These are phyloP conservation scores for Berberis vulgaris DNA, from an alignment of 164 flowering plant genomes.

Conservation along the genomic window DNA sequence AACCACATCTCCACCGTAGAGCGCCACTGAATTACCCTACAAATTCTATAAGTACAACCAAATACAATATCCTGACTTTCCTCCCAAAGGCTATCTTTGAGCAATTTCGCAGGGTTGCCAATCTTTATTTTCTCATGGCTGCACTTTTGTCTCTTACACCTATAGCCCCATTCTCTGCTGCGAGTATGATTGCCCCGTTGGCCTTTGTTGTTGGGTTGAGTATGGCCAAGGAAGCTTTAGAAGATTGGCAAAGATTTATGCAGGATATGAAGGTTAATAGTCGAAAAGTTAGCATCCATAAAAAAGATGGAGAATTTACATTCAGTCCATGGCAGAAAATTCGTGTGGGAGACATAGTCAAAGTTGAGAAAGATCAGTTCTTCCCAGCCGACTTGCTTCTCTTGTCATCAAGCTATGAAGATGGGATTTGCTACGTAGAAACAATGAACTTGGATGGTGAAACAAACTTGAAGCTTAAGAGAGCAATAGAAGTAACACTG, in stretches of 20 bases:
- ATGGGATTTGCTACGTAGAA: slow-evolving; percentile 84
- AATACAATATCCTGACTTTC: slow-evolving; percentile 32
- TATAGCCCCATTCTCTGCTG: slow-evolving; percentile 29
- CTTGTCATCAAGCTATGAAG: slow-evolving; percentile 72
- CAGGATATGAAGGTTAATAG: slow-evolving; percentile 75
- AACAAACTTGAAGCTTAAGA: slow-evolving; percentile 75
- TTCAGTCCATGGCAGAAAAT: slow-evolving; percentile 51
- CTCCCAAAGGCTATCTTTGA: slow-evolving; percentile 41
- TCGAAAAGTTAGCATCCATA: slow-evolving; percentile 51
- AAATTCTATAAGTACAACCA: slow-evolving; percentile 36
- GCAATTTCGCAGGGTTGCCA: slow-evolving; percentile 42
- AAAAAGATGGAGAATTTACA: slow-evolving; percentile 44
- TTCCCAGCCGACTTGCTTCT: slow-evolving; percentile 81
- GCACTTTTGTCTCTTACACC: slow-evolving; percentile 34
- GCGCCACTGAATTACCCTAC: slow-evolving; percentile 29
- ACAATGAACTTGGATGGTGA: slow-evolving; percentile 91
- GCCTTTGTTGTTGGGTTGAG: slow-evolving; percentile 39
- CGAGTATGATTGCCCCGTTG: slow-evolving; percentile 37
- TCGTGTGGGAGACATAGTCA: slow-evolving; percentile 66
- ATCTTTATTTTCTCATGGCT: slow-evolving; percentile 37
- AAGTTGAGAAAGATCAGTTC: slow-evolving; percentile 72
- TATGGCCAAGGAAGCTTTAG: slow-evolving; percentile 44
- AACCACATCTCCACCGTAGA: slow-evolving; percentile 26
- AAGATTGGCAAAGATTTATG: slow-evolving; percentile 42
- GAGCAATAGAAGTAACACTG: slow-evolving; percentile 52